These are phyloP conservation scores for Colletotrichum tropicale DNA, from an alignment of 2,329 filamentous ascomycete species.

Conservation along the genomic window DNA sequence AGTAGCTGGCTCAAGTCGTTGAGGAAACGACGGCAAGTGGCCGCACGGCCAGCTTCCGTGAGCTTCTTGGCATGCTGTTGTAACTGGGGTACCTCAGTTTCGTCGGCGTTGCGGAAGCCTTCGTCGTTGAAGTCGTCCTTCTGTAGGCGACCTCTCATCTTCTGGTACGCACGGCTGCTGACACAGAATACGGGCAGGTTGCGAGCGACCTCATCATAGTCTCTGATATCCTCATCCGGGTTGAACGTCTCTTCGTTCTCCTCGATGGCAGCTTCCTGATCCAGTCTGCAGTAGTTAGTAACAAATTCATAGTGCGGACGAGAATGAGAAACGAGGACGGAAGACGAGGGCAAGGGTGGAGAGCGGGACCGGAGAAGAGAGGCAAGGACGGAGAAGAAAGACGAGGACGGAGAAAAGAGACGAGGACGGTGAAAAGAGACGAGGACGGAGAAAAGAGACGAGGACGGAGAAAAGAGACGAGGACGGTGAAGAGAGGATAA, in stretches of 20 bases:
- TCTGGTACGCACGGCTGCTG: constrained; percentile 66
- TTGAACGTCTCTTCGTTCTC: constrained; percentile 4
- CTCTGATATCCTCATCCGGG: constrained; percentile 46
- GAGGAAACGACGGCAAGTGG: constrained; percentile 24
- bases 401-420: too few species aligned
- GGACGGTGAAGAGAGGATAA: too few species aligned
- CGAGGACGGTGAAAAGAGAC: too few species aligned
- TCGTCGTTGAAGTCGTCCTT: constrained; percentile 52
- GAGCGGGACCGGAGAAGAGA: too few species aligned
- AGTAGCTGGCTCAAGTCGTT: constrained; percentile 26
- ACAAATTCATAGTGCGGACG: neutral
- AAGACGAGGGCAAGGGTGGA: neutral
- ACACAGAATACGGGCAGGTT: constrained; percentile 69
- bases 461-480: neutral
- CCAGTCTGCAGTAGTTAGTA: neutral
- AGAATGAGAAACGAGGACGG: neutral
- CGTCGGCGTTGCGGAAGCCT: constrained; percentile 55
- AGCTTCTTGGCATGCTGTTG: constrained; percentile 48
- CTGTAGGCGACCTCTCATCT: constrained; percentile 57
- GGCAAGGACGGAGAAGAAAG: too few species aligned
- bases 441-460: too few species aligned
- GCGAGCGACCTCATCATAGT: constrained; percentile 62
- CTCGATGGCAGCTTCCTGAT: constrained; percentile 13
- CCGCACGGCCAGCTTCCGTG: constrained; percentile 18
- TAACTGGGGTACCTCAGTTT: constrained; percentile 65